These are phyloP conservation scores for Panicum miliaceum DNA, from an alignment of 176 grass and related monocot species.

Conservation along the genomic window DNA sequence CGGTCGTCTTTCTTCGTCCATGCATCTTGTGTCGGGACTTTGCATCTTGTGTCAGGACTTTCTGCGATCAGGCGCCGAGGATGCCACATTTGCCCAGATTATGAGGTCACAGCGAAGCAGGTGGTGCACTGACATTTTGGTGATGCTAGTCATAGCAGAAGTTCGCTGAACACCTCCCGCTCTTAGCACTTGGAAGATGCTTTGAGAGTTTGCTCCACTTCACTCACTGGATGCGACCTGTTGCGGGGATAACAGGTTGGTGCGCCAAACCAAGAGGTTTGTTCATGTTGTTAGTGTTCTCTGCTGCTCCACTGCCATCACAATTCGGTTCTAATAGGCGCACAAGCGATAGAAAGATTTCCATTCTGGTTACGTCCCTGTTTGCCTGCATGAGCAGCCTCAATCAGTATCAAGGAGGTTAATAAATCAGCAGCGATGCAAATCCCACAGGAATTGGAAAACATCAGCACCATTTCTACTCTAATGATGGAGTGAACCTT, in stretches of 20 bases:
- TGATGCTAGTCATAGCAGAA: constrained; percentile 87
- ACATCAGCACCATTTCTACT: neutral
- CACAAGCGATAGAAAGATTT: constrained; percentile 78
- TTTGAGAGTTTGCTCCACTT: constrained; percentile 9
- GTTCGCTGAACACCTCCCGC: constrained; percentile 54
- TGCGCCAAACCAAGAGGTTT: constrained; percentile 47
- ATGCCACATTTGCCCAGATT: constrained; percentile 22
- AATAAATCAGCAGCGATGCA: neutral
- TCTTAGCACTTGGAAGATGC: constrained; percentile 67
- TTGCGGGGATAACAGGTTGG: constrained; percentile 77
- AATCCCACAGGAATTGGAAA: neutral
- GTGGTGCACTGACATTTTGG: constrained; percentile 43
- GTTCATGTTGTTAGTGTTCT: constrained; percentile 51
- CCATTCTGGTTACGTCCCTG: constrained; percentile 74
- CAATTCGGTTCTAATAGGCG: constrained; percentile 57
- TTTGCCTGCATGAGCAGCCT: constrained; percentile 63
- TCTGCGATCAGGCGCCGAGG: neutral
- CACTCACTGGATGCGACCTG: constrained; percentile 59
- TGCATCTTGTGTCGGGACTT: neutral
- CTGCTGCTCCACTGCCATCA: constrained; percentile 40
- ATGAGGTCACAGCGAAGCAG: constrained; percentile 32
- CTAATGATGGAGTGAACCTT: neutral
- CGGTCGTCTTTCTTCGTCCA: neutral
- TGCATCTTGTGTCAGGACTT: neutral
- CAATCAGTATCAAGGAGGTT: neutral